Evolutionary conservation across 768 basidiomycete species (phyloP), one percentile per base, ranked within the genome.

Genomic region (Rhodotorula paludigena): DNA sequence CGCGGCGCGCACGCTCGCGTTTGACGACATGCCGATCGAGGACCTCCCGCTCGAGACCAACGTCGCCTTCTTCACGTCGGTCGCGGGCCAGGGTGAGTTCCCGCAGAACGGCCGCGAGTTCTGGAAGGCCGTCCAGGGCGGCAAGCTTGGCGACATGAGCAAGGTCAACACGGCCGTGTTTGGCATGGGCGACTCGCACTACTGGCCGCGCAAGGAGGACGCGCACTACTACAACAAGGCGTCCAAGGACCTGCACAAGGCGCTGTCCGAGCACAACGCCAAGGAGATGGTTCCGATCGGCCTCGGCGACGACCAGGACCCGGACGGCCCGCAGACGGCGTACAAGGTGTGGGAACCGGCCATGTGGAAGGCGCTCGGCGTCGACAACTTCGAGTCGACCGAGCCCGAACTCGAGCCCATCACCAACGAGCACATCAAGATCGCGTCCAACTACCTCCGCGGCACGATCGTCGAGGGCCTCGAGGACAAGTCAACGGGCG

Each of bases 401-500:
- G 96, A 98, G 79, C 88, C 87, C 28, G 93, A 98, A 77, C 93
- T 93, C 0, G 93, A 98, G 74, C 86, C 90, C 2, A 94, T 99
- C 78, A 97, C 96, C 61, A 97, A 98, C 82, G 96, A 99, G 80
- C 92, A 98, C 79, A 97, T 98, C 84, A 99, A 98, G 81, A 96
- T 89, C 55, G 92, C 94, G 10, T 91, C 89, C 54, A 85, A 87
- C 63, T 97, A 88, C 80, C 84, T 97, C 30, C 89, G 96, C 60
- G 96, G 96, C 4, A 98, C 96, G 44, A 98, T 99, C 77, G 82
- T 82, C 1, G 93, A 98, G 77, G 94, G 96, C 53, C 84, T 99
- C 42, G 82, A 84, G 72, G 94, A 98, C 78, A 83, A 81, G 61
- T 85, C 82, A 61, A 96, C 94, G 2, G 94, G 92, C 57, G 89